Evolutionary conservation across 805 yeast genomes (phyloP).

Genomic region (Yarrowia sp.): DNA sequence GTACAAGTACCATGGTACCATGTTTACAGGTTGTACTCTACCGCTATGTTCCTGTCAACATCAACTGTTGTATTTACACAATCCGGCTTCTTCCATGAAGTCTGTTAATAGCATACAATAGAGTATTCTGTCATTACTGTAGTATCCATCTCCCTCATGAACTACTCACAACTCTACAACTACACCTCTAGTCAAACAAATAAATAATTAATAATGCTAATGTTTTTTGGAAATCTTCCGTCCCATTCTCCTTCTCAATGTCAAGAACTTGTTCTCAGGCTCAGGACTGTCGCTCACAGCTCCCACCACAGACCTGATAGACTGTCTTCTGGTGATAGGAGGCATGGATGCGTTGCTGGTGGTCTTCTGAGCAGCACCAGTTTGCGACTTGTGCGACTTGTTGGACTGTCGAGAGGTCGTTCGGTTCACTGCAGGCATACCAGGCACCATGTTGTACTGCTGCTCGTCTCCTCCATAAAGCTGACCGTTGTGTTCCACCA

Average conservation of each 20-base stretch:
- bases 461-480: conserved; percentile 18
- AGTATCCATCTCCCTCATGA: too few species aligned
- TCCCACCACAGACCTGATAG: conserved; percentile 28
- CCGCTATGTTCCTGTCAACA: too few species aligned
- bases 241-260: conserved; percentile 16
- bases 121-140: too few species aligned
- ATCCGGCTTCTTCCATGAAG: too few species aligned
- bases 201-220: conserved; percentile 23
- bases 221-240: conserved; percentile 20
- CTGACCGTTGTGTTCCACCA: conserved; percentile 26
- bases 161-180: neutral
- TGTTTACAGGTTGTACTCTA: too few species aligned
- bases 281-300: conserved; percentile 14
- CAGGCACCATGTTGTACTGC: conserved; percentile 14
- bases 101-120: too few species aligned
- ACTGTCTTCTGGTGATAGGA: conserved; percentile 12
- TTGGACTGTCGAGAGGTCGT: conserved; percentile 1
- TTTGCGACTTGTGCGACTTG: conserved; percentile 2
- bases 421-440: neutral
- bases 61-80: too few species aligned
- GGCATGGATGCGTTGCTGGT: conserved; percentile 2
- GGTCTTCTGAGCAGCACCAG: neutral
- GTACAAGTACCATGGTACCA: too few species aligned
- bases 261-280: conserved; percentile 21
- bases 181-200: conserved; percentile 1